Base-by-base conservation (phyloP, 2,329 filamentous ascomycete genomes). In the Diatrype stigma region DNA sequence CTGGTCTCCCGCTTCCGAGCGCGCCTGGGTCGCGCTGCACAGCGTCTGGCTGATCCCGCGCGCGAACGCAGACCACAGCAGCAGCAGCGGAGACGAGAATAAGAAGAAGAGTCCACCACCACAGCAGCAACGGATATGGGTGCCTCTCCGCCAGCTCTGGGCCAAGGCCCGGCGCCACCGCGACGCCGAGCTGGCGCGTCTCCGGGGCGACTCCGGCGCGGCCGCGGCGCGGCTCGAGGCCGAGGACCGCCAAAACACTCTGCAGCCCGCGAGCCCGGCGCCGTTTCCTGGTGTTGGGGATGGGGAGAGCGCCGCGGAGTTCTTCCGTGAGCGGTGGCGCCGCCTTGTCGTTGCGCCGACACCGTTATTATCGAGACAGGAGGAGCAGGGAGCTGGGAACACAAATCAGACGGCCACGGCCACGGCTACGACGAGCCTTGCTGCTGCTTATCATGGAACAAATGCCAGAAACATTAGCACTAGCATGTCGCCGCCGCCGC, bases 81-180 rank as follows among this genome's bases (percentile, higher is more conserved):
- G 49, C 64, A 62, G 12, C 26, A 59, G n/a, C 61, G 59, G n/a
- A n/a, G n/a, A n/a, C n/a, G 10, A 30, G 6, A 30, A 30, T 10
- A 30, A 10, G 6, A 30, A 30, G 26, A 30, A 30, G 6, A 30
- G 10, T 10, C 26, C 34, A 6, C 34, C 12, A 14, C 12, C 12
- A 17, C 68, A 60, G 49, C 64, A 62, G 12, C 26, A 59, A n/a
- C 61, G 59, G 10, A 63, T 74, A 40, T 75, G 73, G 71, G 52
- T 74, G 2, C 73, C 74, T 1, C 53, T 77, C 17, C 64, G 67
- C 2, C 67, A 62, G 32, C 57, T 76, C 8, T 70, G 72, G 64
- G 57, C 66, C 0, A 69, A 70, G 48, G 72, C 70, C 1, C 63
- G 65, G 3, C 62, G 53, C 14, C 70, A 74, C 51, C 69, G 73